A percentile compares a stretch with the other conserved stretches of the same genome.
Evolutionary conservation across 2,329 filamentous ascomycete species (phyloP).

Genomic region (Fusarium sp.): DNA sequence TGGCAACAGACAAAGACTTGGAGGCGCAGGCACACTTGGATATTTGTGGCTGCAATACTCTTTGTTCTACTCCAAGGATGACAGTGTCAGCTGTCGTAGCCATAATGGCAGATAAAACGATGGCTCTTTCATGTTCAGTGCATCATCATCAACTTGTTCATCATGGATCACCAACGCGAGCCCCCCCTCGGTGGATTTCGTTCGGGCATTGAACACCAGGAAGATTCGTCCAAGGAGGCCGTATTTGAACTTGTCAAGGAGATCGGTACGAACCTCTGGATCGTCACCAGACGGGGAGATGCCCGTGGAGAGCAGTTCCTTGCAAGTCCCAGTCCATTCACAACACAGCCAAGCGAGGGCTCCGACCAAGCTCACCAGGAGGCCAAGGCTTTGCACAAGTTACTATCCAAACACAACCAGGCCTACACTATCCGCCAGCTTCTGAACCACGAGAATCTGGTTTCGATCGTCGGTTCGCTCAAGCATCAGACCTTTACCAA

Average conservation of each 20-base stretch:
- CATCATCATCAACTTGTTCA: not conserved
- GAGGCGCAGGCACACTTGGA: slow-evolving; percentile 3
- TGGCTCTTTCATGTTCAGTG: slow-evolving; percentile 1
- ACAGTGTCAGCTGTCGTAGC: not conserved
- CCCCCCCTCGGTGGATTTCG: not conserved
- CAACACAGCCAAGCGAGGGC: slow-evolving; percentile 15
- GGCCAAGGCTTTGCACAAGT: slow-evolving; percentile 35
- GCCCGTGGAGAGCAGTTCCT: slow-evolving; percentile 48
- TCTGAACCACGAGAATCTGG: slow-evolving; percentile 60
- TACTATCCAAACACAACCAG: slow-evolving; percentile 39
- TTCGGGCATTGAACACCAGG: not conserved
- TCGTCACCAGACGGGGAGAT: slow-evolving; percentile 44
- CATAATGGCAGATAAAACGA: not conserved
- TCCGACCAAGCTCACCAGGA: slow-evolving; percentile 29
- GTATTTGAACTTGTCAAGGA: slow-evolving; percentile 46
- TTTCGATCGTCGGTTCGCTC: slow-evolving; percentile 54
- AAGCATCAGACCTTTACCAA: slow-evolving; percentile 34
- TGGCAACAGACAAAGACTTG: slow-evolving; percentile 29
- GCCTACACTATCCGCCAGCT: slow-evolving; percentile 47
- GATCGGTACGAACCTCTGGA: slow-evolving; percentile 44
- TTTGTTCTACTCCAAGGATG: slow-evolving; percentile 33
- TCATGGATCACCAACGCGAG: slow-evolving; percentile 12
- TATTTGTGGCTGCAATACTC: slow-evolving; percentile 12
- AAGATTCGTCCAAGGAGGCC: slow-evolving; percentile 7
- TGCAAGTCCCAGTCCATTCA: slow-evolving; percentile 35